Base-by-base conservation (phyloP, 2,329 filamentous ascomycete genomes). In the Dothidotthia symphoricarpi region DNA sequence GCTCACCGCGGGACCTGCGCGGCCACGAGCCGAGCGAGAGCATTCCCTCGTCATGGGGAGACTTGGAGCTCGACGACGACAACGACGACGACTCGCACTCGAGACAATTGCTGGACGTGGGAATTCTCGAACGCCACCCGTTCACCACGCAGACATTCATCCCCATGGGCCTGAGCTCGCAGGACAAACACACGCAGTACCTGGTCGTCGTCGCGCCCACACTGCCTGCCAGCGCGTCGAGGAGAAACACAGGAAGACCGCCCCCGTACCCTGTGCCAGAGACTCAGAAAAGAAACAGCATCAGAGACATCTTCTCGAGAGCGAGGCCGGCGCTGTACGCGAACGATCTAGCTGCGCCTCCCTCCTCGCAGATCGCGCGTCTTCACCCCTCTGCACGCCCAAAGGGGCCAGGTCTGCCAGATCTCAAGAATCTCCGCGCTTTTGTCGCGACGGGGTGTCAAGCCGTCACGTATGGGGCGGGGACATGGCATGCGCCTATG, bases 401-500 rank as follows among this genome's bases (percentile, higher is more conserved):
- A 2, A 70, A 77, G 41, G 69, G 54, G 34, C 75, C 61, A 53
- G 83, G 83, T 0, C 64, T 88, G 13, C 91, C 93, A 0, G 88
- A 96, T 64, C 60, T 95, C 27, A 63, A 66, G 15, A 75, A 78
- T 7, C 55, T 95, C 26, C 77, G 75, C 51, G 91, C 89, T 0
- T 98, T 96, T 63, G 69, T 94, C 37, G 90, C 87, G 1, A 79
- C 76, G 33, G 83, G 81, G 3, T 75, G 77, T 16, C 88, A 95
- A 70, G 90, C 88, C 9, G 88, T 98, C 11, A 96, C 89, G 3
- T 98, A 97, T 65, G 88, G 80, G 1, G 82, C 86, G 1, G 93
- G 88, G 4, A 96, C 89, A 36, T 98, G 84, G 91, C 93, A 98
- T 72, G 89, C 91, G 45, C 93, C 93, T 0, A 97, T 98, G 91